These are phyloP conservation scores for Aureobasidium pullulans DNA, from an alignment of 2,329 filamentous ascomycete genomes.

Conservation along the genomic window DNA sequence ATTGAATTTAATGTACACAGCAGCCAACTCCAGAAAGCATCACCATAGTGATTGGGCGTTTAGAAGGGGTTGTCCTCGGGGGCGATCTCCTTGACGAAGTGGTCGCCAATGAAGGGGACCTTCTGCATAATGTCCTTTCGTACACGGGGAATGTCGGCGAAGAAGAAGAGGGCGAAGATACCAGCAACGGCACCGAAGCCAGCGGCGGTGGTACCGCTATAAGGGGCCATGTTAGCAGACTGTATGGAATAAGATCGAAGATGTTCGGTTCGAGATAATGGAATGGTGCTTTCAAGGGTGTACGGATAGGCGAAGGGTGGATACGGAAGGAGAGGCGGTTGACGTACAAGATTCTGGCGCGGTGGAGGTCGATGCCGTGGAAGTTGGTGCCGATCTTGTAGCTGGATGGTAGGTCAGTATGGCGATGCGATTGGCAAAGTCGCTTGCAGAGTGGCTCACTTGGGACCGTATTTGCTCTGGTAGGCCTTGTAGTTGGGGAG, in stretches of 20 bases:
- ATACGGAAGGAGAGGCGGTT: not conserved
- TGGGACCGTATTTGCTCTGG: conserved; percentile 51
- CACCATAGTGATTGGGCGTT: conserved; percentile 4
- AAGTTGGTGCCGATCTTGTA: conserved; percentile 43
- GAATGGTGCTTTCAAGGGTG: not conserved
- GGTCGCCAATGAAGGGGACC: conserved; percentile 50
- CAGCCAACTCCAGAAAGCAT: conserved; percentile 2
- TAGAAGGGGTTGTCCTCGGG: conserved; percentile 59
- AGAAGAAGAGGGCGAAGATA: conserved; percentile 56
- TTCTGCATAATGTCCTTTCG: conserved; percentile 56
- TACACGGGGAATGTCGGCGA: conserved; percentile 56
- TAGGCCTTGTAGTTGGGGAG: conserved; percentile 42
- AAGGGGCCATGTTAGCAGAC: not conserved
- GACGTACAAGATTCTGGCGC: conserved; percentile 41
- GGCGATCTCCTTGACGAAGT: conserved; percentile 51
- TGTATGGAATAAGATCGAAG: not conserved
- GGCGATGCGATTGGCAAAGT: not conserved
- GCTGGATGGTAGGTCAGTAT: conserved; percentile 31
- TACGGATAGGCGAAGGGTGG: not conserved
- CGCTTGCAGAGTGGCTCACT: conserved; percentile 37
- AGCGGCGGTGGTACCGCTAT: conserved; percentile 38
- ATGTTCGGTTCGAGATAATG: not conserved
- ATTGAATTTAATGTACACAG: conserved; percentile 11
- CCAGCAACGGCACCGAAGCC: conserved; percentile 52
- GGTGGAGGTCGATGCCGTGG: conserved; percentile 41